These are phyloP conservation scores for Acmispon strigosus DNA, from an alignment of 306 rosid genomes.

Conservation along the genomic window DNA sequence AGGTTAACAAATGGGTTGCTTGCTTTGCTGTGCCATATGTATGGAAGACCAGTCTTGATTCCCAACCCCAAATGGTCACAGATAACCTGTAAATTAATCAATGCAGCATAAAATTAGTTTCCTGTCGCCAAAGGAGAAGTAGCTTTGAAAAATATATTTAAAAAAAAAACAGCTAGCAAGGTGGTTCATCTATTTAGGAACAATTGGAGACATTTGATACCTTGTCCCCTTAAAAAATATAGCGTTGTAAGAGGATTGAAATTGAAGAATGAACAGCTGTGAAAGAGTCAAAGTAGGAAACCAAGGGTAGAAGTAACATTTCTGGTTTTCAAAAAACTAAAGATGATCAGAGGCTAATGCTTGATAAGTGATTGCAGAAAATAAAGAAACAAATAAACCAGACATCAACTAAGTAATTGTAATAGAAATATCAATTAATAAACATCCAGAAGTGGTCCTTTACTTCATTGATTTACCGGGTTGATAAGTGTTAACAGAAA, in stretches of 20 bases:
- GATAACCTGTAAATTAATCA: slow-evolving; percentile 48
- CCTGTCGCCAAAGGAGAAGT: background rate
- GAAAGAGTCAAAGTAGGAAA: background rate
- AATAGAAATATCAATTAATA: background rate
- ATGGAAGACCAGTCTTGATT: slow-evolving; percentile 86
- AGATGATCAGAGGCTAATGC: background rate
- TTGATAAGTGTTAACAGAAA: background rate
- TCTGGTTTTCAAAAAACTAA: background rate
- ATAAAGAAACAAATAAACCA: background rate
- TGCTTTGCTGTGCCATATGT: slow-evolving; percentile 97
- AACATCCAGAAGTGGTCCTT: background rate
- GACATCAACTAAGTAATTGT: background rate
- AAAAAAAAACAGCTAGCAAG: background rate
- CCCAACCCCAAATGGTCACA: slow-evolving; percentile 80
- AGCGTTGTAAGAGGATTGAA: no score
- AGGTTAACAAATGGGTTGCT: slow-evolving; percentile 91
- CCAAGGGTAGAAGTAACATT: background rate
- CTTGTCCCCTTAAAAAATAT: no score
- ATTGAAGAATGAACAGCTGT: background rate
- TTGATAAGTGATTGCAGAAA: no score
- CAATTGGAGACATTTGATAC: background rate
- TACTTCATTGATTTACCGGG: background rate
- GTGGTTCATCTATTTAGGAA: background rate
- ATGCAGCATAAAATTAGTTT: background rate
- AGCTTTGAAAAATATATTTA: background rate